Evolutionary conservation across 352 stramenopile species (phyloP), one percentile per base, ranked within the genome.

Genomic region (Pythium myriotylum): DNA sequence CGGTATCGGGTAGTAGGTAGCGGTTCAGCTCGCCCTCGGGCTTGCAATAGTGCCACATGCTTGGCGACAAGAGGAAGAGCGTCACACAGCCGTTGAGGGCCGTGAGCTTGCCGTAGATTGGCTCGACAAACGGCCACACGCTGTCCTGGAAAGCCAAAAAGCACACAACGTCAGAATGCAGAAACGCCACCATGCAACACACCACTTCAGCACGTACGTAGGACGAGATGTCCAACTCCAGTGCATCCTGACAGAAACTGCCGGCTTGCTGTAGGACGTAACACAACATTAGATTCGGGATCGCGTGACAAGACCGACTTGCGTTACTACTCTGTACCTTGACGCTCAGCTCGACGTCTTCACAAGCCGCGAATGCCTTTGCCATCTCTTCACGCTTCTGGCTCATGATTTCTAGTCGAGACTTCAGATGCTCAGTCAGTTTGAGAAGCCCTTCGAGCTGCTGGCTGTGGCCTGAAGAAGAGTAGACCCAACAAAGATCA

Each of bases 41-140:
- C 62, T 91, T 89, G 79, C 84, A 92, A 62, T 88, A 95, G 68
- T 95, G 86, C 75, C 82, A 95, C 26, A 94, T 41, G 45, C 81
- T 86, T 4, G 82, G 84, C 1, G 74, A 80, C 24, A 74, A 75
- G 40, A 89, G 62, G 57, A 95, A 95, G 13, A 91, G 59, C 32
- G 72, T 76, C 35, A 91, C 78, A 20, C 79, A 88, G 48, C 74
- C 79, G 54, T 84, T 77, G 13, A 95, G 70, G 13, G 70, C 76
- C 61, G 70, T 57, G 7, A 95, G 70, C 59, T 93, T 91, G 47
- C 76, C 60, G 55, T 83, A 79, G n/a, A 94, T 86, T 32, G 83
- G 71, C 53, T 91, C 79, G 26, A 94, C 86, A 47, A 95, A 95
- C 10, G 72, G 76, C 79, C 81, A 90, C 33, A 84, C 82, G 40